Conservation (phyloP, 2,329 filamentous ascomycete species). For the Emergomyces pasteurianus region DNA sequence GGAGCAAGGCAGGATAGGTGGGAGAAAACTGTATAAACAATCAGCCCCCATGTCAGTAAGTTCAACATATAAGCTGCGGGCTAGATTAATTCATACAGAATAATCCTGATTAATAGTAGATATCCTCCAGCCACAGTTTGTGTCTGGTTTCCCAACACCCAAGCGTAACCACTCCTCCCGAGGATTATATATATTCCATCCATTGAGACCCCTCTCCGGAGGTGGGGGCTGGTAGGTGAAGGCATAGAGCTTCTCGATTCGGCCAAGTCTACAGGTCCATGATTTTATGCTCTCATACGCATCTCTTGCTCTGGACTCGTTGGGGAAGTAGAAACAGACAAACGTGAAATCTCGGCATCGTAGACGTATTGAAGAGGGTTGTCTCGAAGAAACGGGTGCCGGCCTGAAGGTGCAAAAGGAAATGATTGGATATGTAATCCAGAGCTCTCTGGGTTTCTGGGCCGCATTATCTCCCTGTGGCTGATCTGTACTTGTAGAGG, state of each 20-base stretch:
- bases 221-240: conserved; percentile 71
- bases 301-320: conserved; percentile 63
- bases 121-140: conserved; percentile 75
- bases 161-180: conserved; percentile 75
- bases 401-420: conserved; percentile 66
- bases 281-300: conserved; percentile 76
- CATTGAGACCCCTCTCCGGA: conserved; percentile 61
- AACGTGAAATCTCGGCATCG: conserved; percentile 90
- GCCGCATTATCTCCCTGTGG: conserved; percentile 23
- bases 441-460: conserved; percentile 57
- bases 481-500: conserved; percentile 21
- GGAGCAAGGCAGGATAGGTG: conserved; percentile 77
- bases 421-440: conserved; percentile 93
- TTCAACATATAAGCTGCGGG: conserved; percentile 3
- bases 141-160: conserved; percentile 71
- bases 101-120: conserved; percentile 86
- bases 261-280: conserved; percentile 69
- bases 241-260: conserved; percentile 80
- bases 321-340: conserved; percentile 75
- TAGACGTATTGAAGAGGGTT: conserved; percentile 71
- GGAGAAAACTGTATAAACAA: conserved; percentile 59
- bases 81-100: conserved; percentile 32
- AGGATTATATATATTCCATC: conserved; percentile 77
- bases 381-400: conserved; percentile 54
- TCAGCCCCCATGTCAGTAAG: conserved; percentile 12